Conservation (phyloP, 305 asterid species). For the Solanum aculeatissimum region DNA sequence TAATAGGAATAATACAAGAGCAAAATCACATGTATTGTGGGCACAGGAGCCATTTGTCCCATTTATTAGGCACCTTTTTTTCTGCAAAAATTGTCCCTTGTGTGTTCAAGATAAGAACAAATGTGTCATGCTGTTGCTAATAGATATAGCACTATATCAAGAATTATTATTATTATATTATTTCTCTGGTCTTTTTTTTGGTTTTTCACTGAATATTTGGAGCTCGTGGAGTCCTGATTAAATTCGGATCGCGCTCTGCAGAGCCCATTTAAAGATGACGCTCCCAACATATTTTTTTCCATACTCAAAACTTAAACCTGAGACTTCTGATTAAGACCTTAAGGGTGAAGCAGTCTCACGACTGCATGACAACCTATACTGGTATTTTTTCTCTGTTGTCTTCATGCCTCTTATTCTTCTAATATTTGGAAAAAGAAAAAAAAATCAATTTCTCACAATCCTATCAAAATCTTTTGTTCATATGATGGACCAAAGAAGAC, state of each 20-base stretch:
- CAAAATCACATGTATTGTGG: not conserved
- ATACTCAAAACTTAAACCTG: too few species aligned
- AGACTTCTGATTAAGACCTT: too few species aligned
- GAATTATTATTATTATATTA: not conserved
- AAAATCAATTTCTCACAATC: not conserved
- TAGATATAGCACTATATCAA: not conserved
- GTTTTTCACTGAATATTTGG: fast-evolving
- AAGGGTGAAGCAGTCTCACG: too few species aligned
- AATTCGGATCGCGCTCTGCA: too few species aligned
- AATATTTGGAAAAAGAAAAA: not conserved
- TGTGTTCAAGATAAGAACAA: not conserved
- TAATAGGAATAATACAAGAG: not conserved
- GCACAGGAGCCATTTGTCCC: not conserved
- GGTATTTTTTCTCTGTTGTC: not conserved
- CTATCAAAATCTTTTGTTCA: not conserved
- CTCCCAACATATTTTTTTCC: too few species aligned
- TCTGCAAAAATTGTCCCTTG: not conserved
- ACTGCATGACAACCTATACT: too few species aligned
- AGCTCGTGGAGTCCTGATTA: too few species aligned
- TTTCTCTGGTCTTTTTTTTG: too few species aligned
- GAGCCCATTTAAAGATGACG: too few species aligned
- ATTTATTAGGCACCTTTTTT: not conserved
- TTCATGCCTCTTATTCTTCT: not conserved
- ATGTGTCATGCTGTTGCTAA: not conserved
- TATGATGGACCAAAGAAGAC: not conserved